Evolutionary conservation across 331 rosid genomes (phyloP).

Genomic region (Malus hybrid): DNA sequence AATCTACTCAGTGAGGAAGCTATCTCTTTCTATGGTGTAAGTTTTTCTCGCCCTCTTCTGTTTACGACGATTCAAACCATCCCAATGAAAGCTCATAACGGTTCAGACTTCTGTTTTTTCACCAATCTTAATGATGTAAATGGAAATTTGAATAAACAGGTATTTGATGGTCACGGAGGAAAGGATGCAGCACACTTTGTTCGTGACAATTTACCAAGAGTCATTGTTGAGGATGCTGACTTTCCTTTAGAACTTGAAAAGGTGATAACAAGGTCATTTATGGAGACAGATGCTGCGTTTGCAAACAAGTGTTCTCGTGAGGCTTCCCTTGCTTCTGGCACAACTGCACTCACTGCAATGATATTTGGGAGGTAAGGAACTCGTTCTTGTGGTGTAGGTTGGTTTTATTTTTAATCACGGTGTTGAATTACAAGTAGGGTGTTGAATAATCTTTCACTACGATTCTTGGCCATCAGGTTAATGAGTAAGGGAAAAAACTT

Average conservation of each 20-base stretch:
- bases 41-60: conserved; percentile 13
- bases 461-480: neutral
- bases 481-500: neutral
- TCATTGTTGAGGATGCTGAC: conserved; percentile 75
- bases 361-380: conserved; percentile 66
- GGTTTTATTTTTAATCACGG: neutral
- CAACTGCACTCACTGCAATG: conserved; percentile 90
- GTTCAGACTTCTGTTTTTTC: neutral
- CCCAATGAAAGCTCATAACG: neutral
- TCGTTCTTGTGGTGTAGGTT: neutral
- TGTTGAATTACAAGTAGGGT: neutral
- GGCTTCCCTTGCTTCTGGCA: conserved; percentile 65
- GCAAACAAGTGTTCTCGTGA: conserved; percentile 51
- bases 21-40: conserved; percentile 87
- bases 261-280: conserved; percentile 76
- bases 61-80: neutral
- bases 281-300: conserved; percentile 74
- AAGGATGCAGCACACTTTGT: conserved; percentile 77
- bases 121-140: neutral
- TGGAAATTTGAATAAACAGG: conserved; percentile 34
- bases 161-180: conserved; percentile 94
- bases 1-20: conserved; percentile 33
- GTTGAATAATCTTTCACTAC: neutral
- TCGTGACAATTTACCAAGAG: conserved; percentile 71
- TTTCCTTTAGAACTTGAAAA: conserved; percentile 83